Conservation (phyloP, 768 basidiomycete genomes). For the Chiua virens region DNA sequence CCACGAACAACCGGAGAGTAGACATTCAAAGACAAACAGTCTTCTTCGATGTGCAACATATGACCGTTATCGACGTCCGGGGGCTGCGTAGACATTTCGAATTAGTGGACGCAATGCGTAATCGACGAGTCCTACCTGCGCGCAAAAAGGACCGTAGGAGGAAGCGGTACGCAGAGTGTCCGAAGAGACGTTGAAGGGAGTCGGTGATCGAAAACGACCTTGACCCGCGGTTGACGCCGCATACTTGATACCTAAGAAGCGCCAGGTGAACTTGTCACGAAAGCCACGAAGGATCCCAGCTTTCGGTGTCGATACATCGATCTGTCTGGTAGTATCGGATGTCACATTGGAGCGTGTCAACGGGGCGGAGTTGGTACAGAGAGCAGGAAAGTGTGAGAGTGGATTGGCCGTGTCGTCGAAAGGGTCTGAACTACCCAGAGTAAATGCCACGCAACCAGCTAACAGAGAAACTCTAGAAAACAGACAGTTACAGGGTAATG, state of each 20-base stretch:
- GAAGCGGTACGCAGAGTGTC: slow-evolving; percentile 1
- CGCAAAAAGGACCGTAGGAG: slow-evolving; percentile 18
- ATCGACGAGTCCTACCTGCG: slow-evolving; percentile 9
- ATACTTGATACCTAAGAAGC: slow-evolving; percentile 20
- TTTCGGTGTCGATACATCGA: slow-evolving; percentile 9
- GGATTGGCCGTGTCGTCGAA: neutral
- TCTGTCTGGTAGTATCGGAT: slow-evolving; percentile 14
- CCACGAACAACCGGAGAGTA: slow-evolving; percentile 10
- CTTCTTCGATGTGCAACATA: slow-evolving; percentile 6
- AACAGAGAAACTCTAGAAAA: neutral
- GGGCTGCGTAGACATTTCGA: slow-evolving; percentile 1
- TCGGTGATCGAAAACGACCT: slow-evolving; percentile 13
- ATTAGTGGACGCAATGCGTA: neutral
- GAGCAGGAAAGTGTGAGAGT: slow-evolving; percentile 2
- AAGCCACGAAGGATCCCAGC: slow-evolving; percentile 19
- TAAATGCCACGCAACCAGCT: slow-evolving; percentile 1
- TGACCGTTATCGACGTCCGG: slow-evolving; percentile 15
- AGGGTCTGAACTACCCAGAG: neutral
- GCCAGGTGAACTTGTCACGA: slow-evolving; percentile 19
- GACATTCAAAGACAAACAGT: slow-evolving; percentile 22
- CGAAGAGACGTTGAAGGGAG: slow-evolving; percentile 3
- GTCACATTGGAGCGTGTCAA: slow-evolving; percentile 23
- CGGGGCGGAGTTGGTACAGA: slow-evolving; percentile 22
- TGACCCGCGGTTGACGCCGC: slow-evolving; percentile 3
- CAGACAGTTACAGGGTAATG: neutral